These are phyloP conservation scores for Blastocystis sp. DNA, from an alignment of 352 stramenopile species.

Conservation along the genomic window DNA sequence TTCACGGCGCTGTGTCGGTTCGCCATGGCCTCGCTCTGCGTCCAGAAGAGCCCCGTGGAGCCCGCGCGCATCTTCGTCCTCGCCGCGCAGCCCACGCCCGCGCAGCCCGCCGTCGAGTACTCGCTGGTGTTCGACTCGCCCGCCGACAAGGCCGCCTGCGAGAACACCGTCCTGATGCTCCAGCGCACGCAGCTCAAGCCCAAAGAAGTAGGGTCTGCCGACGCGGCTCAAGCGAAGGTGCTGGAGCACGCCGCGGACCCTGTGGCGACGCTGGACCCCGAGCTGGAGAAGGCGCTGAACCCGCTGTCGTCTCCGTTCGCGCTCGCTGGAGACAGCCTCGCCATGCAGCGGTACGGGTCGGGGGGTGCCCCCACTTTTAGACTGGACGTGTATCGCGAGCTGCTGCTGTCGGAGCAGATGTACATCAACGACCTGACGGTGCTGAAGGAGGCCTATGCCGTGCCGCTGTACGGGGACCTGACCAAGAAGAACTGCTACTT, in stretches of 20 bases:
- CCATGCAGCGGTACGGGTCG: conserved; percentile 41
- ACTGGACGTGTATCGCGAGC: conserved; percentile 43
- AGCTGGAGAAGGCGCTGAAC: conserved; percentile 24
- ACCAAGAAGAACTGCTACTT: background rate
- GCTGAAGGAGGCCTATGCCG: conserved; percentile 18
- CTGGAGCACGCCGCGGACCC: background rate
- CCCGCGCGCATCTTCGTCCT: conserved; percentile 4
- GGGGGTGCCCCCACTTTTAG: background rate
- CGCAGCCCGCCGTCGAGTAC: background rate
- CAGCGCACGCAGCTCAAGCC: background rate
- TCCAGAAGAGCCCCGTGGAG: conserved; percentile 1
- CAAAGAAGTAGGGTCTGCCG: background rate
- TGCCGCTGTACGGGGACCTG: background rate
- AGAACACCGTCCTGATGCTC: conserved; percentile 40
- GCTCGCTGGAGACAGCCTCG: background rate
- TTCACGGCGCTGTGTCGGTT: conserved; percentile 22
- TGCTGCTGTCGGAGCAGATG: conserved; percentile 6
- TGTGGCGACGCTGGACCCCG: background rate
- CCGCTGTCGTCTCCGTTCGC: conserved; percentile 4
- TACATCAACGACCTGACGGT: conserved; percentile 34
- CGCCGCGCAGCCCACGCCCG: background rate
- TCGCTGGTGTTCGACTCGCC: conserved; percentile 17
- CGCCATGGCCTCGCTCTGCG: background rate
- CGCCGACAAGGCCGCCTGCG: conserved; percentile 30
- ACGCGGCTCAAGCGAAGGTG: background rate